Conservation (phyloP, 108 stramenopile genomes). For the Skeletonema grethae region DNA sequence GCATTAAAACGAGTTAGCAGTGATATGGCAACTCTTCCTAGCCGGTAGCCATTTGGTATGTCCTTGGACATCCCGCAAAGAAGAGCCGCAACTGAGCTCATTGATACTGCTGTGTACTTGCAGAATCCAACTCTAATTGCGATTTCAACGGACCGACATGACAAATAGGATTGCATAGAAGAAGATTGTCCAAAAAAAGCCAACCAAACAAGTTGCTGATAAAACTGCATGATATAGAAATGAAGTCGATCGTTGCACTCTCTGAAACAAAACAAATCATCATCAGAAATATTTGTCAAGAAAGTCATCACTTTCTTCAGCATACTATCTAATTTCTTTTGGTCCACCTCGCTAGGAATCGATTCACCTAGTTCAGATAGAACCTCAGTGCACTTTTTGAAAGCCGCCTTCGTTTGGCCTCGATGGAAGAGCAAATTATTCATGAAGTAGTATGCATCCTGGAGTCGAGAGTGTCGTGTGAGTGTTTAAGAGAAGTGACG, state of each 20-base stretch:
- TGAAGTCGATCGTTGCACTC: not conserved
- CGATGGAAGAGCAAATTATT: slow-evolving; percentile 1
- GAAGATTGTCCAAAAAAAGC: not conserved
- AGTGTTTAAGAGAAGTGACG: not conserved
- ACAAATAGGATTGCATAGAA: not conserved
- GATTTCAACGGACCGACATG: not conserved
- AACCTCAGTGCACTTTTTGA: slow-evolving; percentile 2
- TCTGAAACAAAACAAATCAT: not conserved
- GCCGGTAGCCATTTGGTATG: not conserved
- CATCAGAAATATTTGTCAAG: not conserved
- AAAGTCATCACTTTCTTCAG: not conserved
- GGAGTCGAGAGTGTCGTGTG: not conserved
- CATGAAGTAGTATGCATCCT: slow-evolving; percentile 5
- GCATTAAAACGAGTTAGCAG: not conserved
- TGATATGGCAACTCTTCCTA: not conserved
- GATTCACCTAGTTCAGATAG: not conserved
- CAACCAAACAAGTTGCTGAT: not conserved
- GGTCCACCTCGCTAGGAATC: not conserved
- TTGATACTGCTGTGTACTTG: not conserved
- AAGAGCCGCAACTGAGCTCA: not conserved
- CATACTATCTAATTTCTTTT: not conserved
- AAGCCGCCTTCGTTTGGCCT: not conserved
- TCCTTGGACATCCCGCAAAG: not conserved
- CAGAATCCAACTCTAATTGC: not conserved
- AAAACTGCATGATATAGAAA: slow-evolving; percentile 1